These are phyloP conservation scores for Picea sitchensis DNA, from an alignment of 75 land plant genomes.

Conservation along the genomic window DNA sequence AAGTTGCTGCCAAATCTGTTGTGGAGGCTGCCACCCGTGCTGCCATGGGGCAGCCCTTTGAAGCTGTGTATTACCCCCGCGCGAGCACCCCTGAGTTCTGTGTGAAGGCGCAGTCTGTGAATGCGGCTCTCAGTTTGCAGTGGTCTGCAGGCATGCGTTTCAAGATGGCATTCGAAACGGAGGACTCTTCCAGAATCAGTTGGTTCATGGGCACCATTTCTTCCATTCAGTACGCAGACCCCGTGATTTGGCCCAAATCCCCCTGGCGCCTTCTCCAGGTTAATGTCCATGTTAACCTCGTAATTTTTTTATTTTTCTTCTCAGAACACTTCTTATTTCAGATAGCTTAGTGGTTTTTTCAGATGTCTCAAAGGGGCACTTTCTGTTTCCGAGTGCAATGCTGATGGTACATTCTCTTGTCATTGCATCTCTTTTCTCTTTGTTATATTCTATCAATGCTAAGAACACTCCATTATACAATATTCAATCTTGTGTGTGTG, in stretches of 20 bases:
- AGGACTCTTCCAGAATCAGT: constrained; percentile 86
- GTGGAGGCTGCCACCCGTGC: constrained; percentile 63
- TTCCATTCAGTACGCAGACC: constrained; percentile 76
- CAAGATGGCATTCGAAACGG: constrained; percentile 90
- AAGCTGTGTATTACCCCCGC: constrained; percentile 75
- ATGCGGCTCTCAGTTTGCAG: constrained; percentile 47
- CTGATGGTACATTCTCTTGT: no score
- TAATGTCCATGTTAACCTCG: neutral
- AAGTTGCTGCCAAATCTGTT: constrained; percentile 51
- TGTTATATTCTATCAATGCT: no score
- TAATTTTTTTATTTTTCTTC: no score
- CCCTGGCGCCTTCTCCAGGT: constrained; percentile 96
- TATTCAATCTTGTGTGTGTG: no score
- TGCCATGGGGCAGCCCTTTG: constrained; percentile 66
- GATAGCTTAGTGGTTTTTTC: no score
- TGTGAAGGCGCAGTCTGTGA: constrained; percentile 64
- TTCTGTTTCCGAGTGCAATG: no score
- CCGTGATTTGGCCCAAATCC: constrained; percentile 80
- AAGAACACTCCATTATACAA: no score
- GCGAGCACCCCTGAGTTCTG: constrained; percentile 83
- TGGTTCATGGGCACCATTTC: constrained; percentile 94
- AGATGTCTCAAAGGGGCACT: no score
- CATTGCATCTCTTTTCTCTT: no score
- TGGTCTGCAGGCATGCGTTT: constrained; percentile 88
- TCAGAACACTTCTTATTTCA: no score